phyloP scores from a whole-genome alignment of 2,329 filamentous ascomycete genomes.

The Colletotrichum paranaense region DNA sequence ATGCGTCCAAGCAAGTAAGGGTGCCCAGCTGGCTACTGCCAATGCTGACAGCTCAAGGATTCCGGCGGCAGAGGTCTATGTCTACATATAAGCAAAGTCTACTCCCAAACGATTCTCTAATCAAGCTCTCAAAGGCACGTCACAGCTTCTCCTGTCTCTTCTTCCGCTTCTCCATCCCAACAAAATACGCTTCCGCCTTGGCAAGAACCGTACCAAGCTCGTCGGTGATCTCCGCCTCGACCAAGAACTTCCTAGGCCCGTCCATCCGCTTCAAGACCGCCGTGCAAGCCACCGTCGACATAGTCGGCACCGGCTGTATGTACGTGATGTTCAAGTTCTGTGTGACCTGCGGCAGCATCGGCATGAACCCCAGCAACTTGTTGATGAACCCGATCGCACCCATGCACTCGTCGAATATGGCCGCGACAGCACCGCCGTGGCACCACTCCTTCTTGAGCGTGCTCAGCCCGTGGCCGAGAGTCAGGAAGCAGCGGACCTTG shows the following conservation, averaged over 20 bases:
- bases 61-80: neutral
- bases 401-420: constrained; percentile 3
- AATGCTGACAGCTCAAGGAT: neutral
- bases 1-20: too few relatives aligned
- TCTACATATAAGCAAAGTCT: neutral
- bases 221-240: neutral
- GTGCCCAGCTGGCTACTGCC: too few relatives aligned
- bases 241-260: neutral
- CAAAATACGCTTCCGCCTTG: neutral
- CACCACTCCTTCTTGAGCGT: neutral
- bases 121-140: neutral
- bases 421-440: neutral
- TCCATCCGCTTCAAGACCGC: neutral
- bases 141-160: neutral
- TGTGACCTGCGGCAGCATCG: neutral
- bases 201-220: neutral
- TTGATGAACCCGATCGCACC: neutral
- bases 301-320: neutral
- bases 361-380: neutral
- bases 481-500: constrained; percentile 3
- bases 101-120: neutral
- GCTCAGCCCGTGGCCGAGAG: neutral
- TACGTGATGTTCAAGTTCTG: neutral
- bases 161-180: neutral
- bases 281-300: neutral